phyloP scores from a whole-genome alignment of 345 rosid species.

The Syzygium jambos region DNA sequence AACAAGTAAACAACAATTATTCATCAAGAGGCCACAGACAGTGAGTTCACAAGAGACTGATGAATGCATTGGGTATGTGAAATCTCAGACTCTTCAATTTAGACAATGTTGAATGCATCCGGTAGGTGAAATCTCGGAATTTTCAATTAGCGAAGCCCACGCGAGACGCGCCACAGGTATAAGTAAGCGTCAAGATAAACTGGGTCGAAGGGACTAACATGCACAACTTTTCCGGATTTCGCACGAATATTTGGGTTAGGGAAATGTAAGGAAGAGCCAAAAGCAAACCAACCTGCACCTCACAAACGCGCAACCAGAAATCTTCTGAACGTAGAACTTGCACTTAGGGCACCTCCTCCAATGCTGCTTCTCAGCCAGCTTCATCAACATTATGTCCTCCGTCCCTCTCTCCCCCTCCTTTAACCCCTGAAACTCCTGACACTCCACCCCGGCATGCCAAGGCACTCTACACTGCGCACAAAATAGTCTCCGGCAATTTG shows the following conservation, averaged over 20 bases:
- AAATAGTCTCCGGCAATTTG: slow-evolving; percentile 26
- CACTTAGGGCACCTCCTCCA: slow-evolving; percentile 44
- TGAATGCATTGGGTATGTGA: background rate
- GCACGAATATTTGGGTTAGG: background rate
- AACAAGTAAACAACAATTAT: background rate
- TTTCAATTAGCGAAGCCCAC: background rate
- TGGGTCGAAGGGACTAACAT: background rate
- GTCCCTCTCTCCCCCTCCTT: slow-evolving; percentile 23
- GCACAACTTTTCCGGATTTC: background rate
- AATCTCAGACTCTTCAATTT: background rate
- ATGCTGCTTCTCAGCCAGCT: slow-evolving; percentile 11
- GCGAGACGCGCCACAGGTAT: background rate
- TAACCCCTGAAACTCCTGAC: slow-evolving; percentile 27
- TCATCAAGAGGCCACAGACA: background rate
- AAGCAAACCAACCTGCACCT: slow-evolving; percentile 1
- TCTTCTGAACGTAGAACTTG: slow-evolving; percentile 32
- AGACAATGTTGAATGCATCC: background rate
- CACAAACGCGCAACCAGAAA: slow-evolving; percentile 25
- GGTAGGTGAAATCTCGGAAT: background rate
- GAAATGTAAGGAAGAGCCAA: background rate
- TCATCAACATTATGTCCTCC: slow-evolving; percentile 24
- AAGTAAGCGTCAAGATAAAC: slow-evolving; percentile 3
- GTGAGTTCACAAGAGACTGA: background rate
- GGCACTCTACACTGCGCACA: slow-evolving; percentile 38
- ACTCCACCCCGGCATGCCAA: slow-evolving; percentile 37